Evolutionary conservation across 331 rosid genomes (phyloP).

Genomic region (Malus hybrid): DNA sequence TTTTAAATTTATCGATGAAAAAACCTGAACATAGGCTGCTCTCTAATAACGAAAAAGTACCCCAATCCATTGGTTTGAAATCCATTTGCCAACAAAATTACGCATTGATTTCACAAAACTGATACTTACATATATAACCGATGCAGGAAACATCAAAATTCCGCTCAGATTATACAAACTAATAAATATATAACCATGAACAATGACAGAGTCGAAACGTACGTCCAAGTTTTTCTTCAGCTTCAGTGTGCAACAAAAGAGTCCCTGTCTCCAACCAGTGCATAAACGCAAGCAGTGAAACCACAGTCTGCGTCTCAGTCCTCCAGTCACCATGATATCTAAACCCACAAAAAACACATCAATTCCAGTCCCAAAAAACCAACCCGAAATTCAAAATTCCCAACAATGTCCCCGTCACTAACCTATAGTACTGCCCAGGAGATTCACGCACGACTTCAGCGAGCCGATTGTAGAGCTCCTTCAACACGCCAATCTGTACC

Average conservation of each 20-base stretch:
- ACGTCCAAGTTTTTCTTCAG: slow-evolving; percentile 78
- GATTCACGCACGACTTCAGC: slow-evolving; percentile 55
- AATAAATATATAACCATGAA: too few relatives aligned
- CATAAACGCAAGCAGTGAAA: slow-evolving; percentile 71
- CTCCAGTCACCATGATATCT: slow-evolving; percentile 96
- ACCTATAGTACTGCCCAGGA: slow-evolving; percentile 72
- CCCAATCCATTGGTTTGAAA: not conserved
- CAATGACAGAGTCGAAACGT: slow-evolving; percentile 22
- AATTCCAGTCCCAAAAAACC: not conserved
- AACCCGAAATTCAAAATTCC: not conserved
- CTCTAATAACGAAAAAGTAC: not conserved
- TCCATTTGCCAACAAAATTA: not conserved
- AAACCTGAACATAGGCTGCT: not conserved
- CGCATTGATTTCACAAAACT: not conserved
- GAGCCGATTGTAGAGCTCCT: slow-evolving; percentile 64
- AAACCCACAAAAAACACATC: not conserved
- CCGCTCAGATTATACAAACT: not conserved
- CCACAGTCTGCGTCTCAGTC: slow-evolving; percentile 85
- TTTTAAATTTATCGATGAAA: too few relatives aligned
- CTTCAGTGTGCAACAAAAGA: slow-evolving; percentile 71
- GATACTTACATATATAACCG: not conserved
- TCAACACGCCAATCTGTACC: slow-evolving; percentile 54
- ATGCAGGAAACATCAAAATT: not conserved
- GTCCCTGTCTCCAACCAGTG: slow-evolving; percentile 89
- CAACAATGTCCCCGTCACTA: not conserved